Evolutionary conservation across 164 flowering plant species (phyloP).

Genomic region (Sextonia rubra): DNA sequence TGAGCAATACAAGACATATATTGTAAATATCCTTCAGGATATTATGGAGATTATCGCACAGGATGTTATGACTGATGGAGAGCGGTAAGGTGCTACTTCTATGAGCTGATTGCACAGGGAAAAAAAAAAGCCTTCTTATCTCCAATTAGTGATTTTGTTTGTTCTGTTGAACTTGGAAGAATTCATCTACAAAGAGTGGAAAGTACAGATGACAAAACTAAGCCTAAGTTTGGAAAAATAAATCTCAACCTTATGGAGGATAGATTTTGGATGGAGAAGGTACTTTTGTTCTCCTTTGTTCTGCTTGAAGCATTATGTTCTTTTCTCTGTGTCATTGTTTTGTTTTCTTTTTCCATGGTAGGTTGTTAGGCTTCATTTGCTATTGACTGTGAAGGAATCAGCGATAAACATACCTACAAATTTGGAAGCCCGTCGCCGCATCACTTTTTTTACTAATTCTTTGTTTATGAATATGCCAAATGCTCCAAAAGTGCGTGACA

Average conservation of each 20-base stretch:
- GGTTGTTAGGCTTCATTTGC: conserved; percentile 85
- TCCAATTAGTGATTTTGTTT: background rate
- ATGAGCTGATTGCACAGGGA: background rate
- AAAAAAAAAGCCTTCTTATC: background rate
- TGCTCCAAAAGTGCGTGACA: conserved; percentile 92
- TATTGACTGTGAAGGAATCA: conserved; percentile 92
- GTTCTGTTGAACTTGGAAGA: no score
- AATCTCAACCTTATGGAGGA: conserved; percentile 35
- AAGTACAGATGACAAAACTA: conserved; percentile 31
- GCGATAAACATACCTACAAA: conserved; percentile 96
- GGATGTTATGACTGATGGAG: conserved; percentile 76
- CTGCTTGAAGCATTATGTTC: background rate
- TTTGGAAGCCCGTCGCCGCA: conserved; percentile 94
- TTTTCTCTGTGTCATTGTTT: background rate
- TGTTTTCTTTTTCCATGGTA: conserved; percentile 18
- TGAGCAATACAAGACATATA: conserved; percentile 38
- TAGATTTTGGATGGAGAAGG: conserved; percentile 82
- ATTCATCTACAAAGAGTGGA: background rate
- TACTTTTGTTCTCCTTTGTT: conserved; percentile 15
- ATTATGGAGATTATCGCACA: conserved; percentile 80
- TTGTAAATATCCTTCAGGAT: conserved; percentile 85
- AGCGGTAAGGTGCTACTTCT: conserved; percentile 43
- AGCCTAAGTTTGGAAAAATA: conserved; percentile 68
- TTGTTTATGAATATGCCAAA: conserved; percentile 91
- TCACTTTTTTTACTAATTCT: conserved; percentile 94